Base-by-base conservation (phyloP, 2,329 filamentous ascomycete species). In the Trematosphaeria pertusa region DNA sequence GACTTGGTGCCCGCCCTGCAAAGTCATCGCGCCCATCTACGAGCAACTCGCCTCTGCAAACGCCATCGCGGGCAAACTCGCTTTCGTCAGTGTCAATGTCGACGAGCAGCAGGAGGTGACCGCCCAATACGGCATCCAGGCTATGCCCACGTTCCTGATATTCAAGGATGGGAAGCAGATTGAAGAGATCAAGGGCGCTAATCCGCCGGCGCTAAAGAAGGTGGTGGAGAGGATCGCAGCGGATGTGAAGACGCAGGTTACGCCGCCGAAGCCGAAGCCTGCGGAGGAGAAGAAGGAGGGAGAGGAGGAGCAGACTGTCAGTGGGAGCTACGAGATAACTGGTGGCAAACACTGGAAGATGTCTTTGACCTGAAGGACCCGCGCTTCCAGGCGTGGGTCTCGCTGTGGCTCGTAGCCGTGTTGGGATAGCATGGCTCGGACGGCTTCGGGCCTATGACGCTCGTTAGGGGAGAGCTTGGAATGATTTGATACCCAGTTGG, bases 1-100 rank as follows among this genome's bases (percentile, higher is more conserved):
- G 11, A 76, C 75, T 53, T 83, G 81, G 80, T 83, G 81, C 59
- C 79, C 79, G 2, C 81, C 80, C 12, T 83, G 81, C 73, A 80
- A 80, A 61, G 71, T 75, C 44, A 80, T 83, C 46, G 74, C 75
- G 0, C 81, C 80, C 37, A 68, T 78, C 52, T 77, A 81, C 65
- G 73, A 75, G 38, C 73, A 80, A 56, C 74, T 82, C 53, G 78
- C 78, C 54, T 71, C 74, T 15, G 62, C 74, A n/a, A 75, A 82
- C 61, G 48, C 70, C 21, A 70, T 75, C 20, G 63, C 73, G 0
- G 70, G 70, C 17, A 72, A 71, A 22, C 71, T 83, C 20, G 73
- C 72, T 3, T 83, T 83, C 61, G 73, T 76, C 49, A 81, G 82
- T 65, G 73, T 83, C 39, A 79, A 83, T 41, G 79, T 83, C 19